These are phyloP conservation scores for Acacia crassicarpa DNA, from an alignment of 306 rosid genomes.

Conservation along the genomic window DNA sequence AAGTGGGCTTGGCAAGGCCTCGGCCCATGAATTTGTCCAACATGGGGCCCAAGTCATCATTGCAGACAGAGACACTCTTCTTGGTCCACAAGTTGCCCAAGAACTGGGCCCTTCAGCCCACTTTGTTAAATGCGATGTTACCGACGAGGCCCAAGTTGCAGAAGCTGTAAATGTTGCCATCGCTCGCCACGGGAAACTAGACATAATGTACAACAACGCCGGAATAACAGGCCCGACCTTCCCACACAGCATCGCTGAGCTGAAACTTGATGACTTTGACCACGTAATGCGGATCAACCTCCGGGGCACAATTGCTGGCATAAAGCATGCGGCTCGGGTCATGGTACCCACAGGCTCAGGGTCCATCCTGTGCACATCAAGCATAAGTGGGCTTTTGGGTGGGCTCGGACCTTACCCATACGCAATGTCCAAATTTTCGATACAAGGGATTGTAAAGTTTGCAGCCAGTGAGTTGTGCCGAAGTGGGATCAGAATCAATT, in stretches of 20 bases:
- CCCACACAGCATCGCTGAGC: slow-evolving; percentile 66
- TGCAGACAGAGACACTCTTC: slow-evolving; percentile 54
- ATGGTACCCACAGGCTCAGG: slow-evolving; percentile 72
- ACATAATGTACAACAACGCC: slow-evolving; percentile 86
- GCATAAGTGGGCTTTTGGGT: slow-evolving; percentile 80
- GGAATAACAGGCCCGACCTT: slow-evolving; percentile 69
- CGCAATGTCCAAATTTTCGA: slow-evolving; percentile 64
- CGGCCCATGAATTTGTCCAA: slow-evolving; percentile 71
- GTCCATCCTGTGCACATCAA: slow-evolving; percentile 77
- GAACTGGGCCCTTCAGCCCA: slow-evolving; percentile 67
- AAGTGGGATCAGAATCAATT: slow-evolving; percentile 68
- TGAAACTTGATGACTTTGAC: slow-evolving; percentile 66
- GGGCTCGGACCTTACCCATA: slow-evolving; percentile 88
- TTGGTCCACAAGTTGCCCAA: slow-evolving; percentile 53
- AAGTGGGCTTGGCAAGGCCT: slow-evolving; percentile 81
- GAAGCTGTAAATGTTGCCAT: slow-evolving; percentile 56
- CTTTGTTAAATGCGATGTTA: slow-evolving; percentile 65
- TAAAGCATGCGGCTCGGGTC: slow-evolving; percentile 84
- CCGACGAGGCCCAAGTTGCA: slow-evolving; percentile 57
- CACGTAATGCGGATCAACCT: slow-evolving; percentile 67
- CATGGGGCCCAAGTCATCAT: slow-evolving; percentile 83
- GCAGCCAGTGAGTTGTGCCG: slow-evolving; percentile 68
- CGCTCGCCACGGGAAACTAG: slow-evolving; percentile 63
- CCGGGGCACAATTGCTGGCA: slow-evolving; percentile 65
- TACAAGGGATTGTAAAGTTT: slow-evolving; percentile 68